Evolutionary conservation across 2,329 filamentous ascomycete genomes (phyloP), one percentile per base, ranked within the genome.

Genomic region (Cordyceps pruinosa): DNA sequence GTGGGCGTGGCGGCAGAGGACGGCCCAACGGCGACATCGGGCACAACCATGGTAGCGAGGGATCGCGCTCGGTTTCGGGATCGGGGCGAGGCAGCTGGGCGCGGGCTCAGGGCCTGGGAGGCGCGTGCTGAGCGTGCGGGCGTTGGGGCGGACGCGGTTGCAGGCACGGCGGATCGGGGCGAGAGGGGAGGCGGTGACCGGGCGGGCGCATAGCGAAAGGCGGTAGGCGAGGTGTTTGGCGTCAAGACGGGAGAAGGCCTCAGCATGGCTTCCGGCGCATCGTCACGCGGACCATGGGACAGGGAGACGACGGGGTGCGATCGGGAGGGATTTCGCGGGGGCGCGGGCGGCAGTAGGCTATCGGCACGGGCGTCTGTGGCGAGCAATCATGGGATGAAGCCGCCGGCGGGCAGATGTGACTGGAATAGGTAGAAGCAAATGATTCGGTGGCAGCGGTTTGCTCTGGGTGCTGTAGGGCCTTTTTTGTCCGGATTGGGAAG

Each of bases 261-360:
- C 47, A 59, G 41, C 57, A 59, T 59, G 57, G 52, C 57, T 56
- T 51, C 15, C 45, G 57, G 32, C 45, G 57, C 57, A 59, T 59
- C 41, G 57, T 59, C 57, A 48, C 52, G 35, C 45, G 28, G 32
- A 49, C 45, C 44, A 49, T 49, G 41, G 19, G 45, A 41, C 10
- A 4, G 15, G 13, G 15, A 25, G 35, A 15, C 15, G 45, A 23
- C 23, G 21, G n/a, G 28, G 5, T 46, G 28, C 41, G 44, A 48
- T 45, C 8, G 28, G 26, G 41, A 30, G 32, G 13, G 13, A n/a
- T 19, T 37, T 32, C 19, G 53, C 48, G n/a, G 10, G 8, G 13
- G 19, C 49, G 28, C n/a, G n/a, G n/a, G n/a, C n/a, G n/a, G n/a
- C n/a, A n/a, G 25, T 23, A 13, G 25, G 15, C 37, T 35, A 45